Evolutionary conservation across 495 filamentous ascomycete species (phyloP).

Genomic region (Penicillium coffeae): DNA sequence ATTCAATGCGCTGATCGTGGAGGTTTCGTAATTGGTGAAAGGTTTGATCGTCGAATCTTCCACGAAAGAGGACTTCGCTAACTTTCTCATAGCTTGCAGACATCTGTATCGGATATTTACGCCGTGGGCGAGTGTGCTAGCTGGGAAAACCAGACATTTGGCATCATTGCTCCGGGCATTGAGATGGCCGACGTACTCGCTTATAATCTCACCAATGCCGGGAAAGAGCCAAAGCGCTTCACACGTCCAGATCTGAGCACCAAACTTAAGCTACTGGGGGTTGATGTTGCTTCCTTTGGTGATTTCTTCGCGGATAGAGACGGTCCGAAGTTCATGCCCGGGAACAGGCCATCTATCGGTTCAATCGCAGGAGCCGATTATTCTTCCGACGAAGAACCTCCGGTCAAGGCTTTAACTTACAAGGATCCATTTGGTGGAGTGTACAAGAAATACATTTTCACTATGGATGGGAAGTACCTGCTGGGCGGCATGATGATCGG

Average conservation of each 20-base stretch:
- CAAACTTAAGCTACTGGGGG: conserved; percentile 88
- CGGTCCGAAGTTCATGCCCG: conserved; percentile 72
- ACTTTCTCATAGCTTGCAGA: conserved; percentile 52
- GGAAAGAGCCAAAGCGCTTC: conserved; percentile 68
- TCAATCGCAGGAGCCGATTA: conserved; percentile 28
- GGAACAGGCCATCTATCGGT: conserved; percentile 34
- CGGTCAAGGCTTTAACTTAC: conserved; percentile 85
- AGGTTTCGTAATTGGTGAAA: conserved; percentile 70
- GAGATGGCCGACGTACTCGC: conserved; percentile 96
- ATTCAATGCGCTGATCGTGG: conserved; percentile 73
- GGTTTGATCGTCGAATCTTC: conserved; percentile 20
- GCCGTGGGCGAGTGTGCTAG: conserved; percentile 94
- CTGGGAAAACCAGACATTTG: conserved; percentile 91
- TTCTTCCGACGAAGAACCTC: conserved; percentile 36
- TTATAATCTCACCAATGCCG: conserved; percentile 89
- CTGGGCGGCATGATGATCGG: conserved; percentile 99
- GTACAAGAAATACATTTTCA: conserved; percentile 97
- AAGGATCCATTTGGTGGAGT: conserved; percentile 91
- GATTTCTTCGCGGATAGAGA: conserved; percentile 95
- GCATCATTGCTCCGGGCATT: conserved; percentile 88
- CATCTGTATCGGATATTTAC: conserved; percentile 72
- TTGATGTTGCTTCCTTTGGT: conserved; percentile 92
- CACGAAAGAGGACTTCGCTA: neutral
- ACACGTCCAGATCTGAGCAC: conserved; percentile 88
- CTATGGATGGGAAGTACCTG: conserved; percentile 85